Conservation (phyloP, 2,329 filamentous ascomycete species). For the Cladosporium sp. region DNA sequence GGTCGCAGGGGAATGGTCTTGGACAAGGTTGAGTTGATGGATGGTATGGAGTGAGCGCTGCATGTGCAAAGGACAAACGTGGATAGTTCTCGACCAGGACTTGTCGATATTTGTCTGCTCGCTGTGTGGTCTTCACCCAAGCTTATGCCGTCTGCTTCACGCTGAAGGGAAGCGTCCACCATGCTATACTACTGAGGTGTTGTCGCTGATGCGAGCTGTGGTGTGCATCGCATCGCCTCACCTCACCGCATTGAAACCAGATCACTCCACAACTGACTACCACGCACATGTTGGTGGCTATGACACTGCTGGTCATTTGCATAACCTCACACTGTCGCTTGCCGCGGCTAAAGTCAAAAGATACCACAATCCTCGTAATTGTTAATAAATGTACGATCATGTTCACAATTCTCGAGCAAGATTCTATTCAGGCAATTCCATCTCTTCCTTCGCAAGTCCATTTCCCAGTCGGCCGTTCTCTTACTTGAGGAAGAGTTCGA, state of each 20-base stretch:
- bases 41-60: conserved; percentile 72
- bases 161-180: background rate
- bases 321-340: background rate
- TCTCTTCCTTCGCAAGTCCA: background rate
- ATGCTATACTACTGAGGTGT: background rate
- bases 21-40: conserved; percentile 86
- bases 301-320: background rate
- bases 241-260: background rate
- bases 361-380: background rate
- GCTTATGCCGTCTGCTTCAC: background rate
- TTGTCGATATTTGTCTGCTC: background rate
- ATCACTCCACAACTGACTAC: background rate
- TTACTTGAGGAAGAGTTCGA: background rate
- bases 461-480: background rate
- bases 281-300: background rate
- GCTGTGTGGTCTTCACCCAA: background rate
- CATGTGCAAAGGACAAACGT: background rate
- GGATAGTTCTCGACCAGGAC: background rate
- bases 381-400: background rate
- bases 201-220: background rate
- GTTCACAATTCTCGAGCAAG: background rate
- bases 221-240: background rate
- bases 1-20: conserved; percentile 84
- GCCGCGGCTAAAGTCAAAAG: background rate
- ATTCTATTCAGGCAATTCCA: background rate